Conservation (phyloP, 1,284 basidiomycete species). For the Peniophora sp. region DNA sequence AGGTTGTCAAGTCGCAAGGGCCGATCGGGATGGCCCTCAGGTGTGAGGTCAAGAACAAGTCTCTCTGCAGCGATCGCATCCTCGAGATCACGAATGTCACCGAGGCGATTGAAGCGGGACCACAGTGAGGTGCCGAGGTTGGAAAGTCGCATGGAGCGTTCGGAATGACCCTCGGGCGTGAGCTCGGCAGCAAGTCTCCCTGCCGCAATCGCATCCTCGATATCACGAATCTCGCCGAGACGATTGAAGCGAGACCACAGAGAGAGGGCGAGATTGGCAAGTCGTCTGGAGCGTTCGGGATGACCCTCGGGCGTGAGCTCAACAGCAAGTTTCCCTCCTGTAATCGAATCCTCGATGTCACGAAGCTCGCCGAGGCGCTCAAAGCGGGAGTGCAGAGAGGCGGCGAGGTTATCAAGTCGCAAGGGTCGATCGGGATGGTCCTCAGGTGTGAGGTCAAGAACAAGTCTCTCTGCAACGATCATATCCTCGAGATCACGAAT, state of each 20-base stretch:
- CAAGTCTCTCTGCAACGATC: too few species aligned
- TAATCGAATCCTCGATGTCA: not conserved
- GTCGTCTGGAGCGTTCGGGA: not conserved
- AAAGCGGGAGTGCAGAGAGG: not conserved
- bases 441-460: too few species aligned
- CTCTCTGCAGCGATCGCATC: not conserved
- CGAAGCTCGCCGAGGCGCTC: not conserved
- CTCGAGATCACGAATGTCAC: not conserved
- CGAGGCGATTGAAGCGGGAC: not conserved
- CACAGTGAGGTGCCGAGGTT: not conserved
- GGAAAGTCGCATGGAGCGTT: not conserved
- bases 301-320: not conserved
- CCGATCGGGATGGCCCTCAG: not conserved
- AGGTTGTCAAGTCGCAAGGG: not conserved
- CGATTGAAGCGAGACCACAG: not conserved
- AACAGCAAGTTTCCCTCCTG: not conserved
- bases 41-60: not conserved
- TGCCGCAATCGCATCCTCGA: not conserved
- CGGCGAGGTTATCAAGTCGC: too few species aligned
- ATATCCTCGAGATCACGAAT: too few species aligned
- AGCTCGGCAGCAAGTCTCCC: not conserved
- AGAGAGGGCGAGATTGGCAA: not conserved
- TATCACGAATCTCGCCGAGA: not conserved
- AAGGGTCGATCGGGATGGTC: too few species aligned
- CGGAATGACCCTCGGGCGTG: not conserved